These are phyloP conservation scores for Gracilaria gracilis DNA, from an alignment of 23 red algal species.

Conservation along the genomic window DNA sequence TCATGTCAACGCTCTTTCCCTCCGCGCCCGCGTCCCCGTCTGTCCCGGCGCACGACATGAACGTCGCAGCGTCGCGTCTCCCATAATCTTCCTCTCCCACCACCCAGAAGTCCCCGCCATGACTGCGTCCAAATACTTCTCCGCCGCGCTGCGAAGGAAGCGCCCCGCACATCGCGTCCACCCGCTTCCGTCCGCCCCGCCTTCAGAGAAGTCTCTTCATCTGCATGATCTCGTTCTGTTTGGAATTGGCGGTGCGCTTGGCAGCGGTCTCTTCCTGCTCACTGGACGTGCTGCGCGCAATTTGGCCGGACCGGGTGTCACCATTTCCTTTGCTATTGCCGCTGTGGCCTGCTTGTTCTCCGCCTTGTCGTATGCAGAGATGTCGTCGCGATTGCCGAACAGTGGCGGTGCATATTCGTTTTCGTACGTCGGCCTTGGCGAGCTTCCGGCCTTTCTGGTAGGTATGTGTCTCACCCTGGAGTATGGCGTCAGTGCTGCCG, in stretches of 20 bases:
- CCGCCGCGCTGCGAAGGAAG: slow-evolving; percentile 15
- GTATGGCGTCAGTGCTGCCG: slow-evolving; percentile 90
- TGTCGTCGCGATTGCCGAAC: slow-evolving; percentile 79
- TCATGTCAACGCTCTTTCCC: background rate
- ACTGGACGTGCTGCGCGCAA: slow-evolving; percentile 78
- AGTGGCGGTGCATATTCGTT: slow-evolving; percentile 90
- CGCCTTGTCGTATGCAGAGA: slow-evolving; percentile 92
- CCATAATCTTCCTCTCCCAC: background rate
- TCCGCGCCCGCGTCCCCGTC: background rate
- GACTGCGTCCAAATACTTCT: slow-evolving; percentile 25
- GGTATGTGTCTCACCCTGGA: slow-evolving; percentile 91
- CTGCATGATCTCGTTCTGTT: slow-evolving; percentile 80
- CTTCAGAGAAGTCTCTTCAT: slow-evolving; percentile 41
- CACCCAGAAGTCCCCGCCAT: background rate
- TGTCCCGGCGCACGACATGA: background rate
- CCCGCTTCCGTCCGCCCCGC: background rate
- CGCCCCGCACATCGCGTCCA: background rate
- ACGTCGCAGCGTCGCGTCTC: background rate
- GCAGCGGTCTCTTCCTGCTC: slow-evolving; percentile 90
- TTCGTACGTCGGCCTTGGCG: slow-evolving; percentile 86
- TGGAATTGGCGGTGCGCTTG: slow-evolving; percentile 86
- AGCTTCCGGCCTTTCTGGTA: slow-evolving; percentile 85
- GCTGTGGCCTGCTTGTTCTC: slow-evolving; percentile 79
- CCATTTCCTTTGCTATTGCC: slow-evolving; percentile 80
- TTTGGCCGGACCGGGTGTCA: slow-evolving; percentile 79